Conservation (phyloP, 1,284 basidiomycete genomes). For the Pisolithus thermaeus region DNA sequence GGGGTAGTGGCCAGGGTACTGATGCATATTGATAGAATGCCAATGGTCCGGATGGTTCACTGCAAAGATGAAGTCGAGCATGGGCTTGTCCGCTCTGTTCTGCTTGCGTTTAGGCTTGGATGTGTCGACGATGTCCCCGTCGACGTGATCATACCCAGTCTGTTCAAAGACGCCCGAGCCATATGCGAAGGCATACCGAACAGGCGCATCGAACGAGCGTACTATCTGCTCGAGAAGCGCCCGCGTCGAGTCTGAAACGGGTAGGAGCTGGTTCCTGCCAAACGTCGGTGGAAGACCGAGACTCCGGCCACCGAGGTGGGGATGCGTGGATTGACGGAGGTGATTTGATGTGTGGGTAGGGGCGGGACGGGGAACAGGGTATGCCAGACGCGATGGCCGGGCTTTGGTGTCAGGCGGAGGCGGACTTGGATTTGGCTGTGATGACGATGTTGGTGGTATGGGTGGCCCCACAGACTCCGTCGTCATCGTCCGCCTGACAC, state of each 20-base stretch:
- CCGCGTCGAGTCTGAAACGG: conserved; percentile 70
- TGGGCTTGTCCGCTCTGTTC: conserved; percentile 48
- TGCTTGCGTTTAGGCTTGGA: conserved; percentile 12
- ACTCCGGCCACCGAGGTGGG: conserved; percentile 38
- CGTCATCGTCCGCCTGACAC: too few species aligned
- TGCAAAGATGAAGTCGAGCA: conserved; percentile 96
- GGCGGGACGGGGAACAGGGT: too few species aligned
- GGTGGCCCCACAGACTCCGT: too few species aligned
- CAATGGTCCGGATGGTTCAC: conserved; percentile 90
- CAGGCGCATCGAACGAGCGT: conserved; percentile 73
- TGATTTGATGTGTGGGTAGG: background rate
- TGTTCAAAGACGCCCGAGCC: conserved; percentile 93
- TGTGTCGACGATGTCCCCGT: background rate
- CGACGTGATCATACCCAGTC: conserved; percentile 52
- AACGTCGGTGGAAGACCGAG: conserved; percentile 63
- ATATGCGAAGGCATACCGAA: conserved; percentile 91
- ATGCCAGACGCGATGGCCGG: too few species aligned
- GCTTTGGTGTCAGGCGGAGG: too few species aligned
- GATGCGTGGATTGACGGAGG: conserved; percentile 30
- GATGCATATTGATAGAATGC: conserved; percentile 91
- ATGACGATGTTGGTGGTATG: too few species aligned
- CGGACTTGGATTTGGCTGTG: too few species aligned
- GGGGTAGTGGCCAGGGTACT: conserved; percentile 88
- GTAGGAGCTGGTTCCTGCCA: conserved; percentile 76
- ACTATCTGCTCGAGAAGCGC: conserved; percentile 75